Evolutionary conservation across 139 green algal genomes (phyloP), one percentile per base, ranked within the genome.

Genomic region (Gonium pectorale): DNA sequence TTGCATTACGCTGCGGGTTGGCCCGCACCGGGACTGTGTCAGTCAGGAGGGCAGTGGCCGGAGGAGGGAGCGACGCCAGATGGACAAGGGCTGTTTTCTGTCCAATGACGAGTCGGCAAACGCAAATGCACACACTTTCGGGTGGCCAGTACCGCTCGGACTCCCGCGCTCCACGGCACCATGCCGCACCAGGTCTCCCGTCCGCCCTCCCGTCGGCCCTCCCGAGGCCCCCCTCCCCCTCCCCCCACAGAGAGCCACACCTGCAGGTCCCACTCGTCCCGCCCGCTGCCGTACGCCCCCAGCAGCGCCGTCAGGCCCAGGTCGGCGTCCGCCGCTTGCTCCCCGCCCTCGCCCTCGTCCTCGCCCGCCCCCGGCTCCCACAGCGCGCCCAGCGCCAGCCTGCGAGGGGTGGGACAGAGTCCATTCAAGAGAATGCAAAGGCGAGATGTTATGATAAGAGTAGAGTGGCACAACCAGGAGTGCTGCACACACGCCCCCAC

Each of bases 341-440:
- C 71, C 3, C 5, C 5, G 5, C 17, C 33, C 5, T 67, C 54
- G 31, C 7, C 1, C 7, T 27, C 13, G 8, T n/a, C 9, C 43
- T 6, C n/a, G 43, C 40, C 68, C 29, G 43, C 44, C 35, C 35
- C 24, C 1, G 35, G 86, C 21, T 56, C 44, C 86, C 86, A 90
- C 13, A 22, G 29, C 21, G 67, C 67, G 6, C 86, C 86, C 31
- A 87, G 74, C 41, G 52, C 75, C 13, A 90, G 78, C 38, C 86
- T 84, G 77, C 35, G n/a, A 3, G 49, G 11, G 27, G 15, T 35
- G 49, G n/a, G 35, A n/a, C n/a, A n/a, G 46, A 24, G 49, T 11
- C 22, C 9, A n/a, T 31, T 6, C 22, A 67, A 21, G 49, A 4
- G 35, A 19, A 6, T 35, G 31, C 22, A 21, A 49, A 2, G 29